A percentile compares a stretch with the other conserved stretches of the same genome.
Conservation (phyloP, 176 grass and related monocot species). For the Pontederia crassipes region DNA sequence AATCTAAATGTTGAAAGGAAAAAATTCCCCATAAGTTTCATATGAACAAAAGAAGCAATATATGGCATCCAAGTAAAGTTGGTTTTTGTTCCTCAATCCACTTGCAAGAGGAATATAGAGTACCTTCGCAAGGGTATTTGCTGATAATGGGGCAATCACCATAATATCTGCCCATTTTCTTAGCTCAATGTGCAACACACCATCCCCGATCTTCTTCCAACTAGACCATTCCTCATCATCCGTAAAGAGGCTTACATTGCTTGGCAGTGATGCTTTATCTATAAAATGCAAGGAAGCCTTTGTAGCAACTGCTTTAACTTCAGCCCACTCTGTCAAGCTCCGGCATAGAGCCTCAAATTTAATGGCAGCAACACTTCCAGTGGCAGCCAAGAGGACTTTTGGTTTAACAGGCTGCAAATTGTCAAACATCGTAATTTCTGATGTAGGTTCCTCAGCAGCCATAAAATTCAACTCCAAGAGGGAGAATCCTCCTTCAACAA, state of each 20-base stretch:
- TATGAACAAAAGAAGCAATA: background rate
- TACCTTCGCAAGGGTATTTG: constrained; percentile 93
- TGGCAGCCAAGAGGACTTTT: constrained; percentile 65
- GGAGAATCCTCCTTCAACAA: background rate
- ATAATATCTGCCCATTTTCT: constrained; percentile 92
- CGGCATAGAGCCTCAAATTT: constrained; percentile 81
- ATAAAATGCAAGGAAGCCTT: constrained; percentile 66
- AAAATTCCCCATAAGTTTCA: background rate
- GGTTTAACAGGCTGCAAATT: constrained; percentile 35
- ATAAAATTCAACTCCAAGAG: constrained; percentile 18
- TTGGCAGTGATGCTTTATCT: constrained; percentile 46
- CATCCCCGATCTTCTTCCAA: constrained; percentile 92
- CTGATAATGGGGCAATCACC: constrained; percentile 75
- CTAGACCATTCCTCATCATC: constrained; percentile 86
- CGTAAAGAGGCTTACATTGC: constrained; percentile 45
- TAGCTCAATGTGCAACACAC: constrained; percentile 86
- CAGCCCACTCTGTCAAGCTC: constrained; percentile 74
- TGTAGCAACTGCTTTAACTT: constrained; percentile 65
- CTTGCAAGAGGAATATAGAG: background rate
- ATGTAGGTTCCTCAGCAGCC: constrained; percentile 28
- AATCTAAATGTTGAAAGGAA: constrained; percentile 20
- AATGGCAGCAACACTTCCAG: constrained; percentile 88
- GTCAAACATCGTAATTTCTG: constrained; percentile 26
- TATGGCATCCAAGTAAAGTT: background rate
- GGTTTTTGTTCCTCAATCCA: background rate